Evolutionary conservation across 2,329 filamentous ascomycete species (phyloP), one percentile per base, ranked within the genome.

Genomic region (Aspergillus intermedius): DNA sequence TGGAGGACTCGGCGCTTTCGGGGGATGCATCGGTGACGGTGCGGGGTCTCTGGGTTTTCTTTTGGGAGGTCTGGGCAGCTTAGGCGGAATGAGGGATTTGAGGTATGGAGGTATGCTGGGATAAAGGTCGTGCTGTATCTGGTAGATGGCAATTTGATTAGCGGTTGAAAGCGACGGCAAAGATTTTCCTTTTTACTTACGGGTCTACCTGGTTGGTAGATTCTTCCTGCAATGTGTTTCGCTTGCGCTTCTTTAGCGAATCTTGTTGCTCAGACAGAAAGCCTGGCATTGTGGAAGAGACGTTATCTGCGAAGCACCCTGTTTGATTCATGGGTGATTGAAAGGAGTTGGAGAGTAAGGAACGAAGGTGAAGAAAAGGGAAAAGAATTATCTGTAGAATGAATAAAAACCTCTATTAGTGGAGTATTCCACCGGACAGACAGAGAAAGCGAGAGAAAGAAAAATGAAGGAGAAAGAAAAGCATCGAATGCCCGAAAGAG

Each of bases 231-330:
- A 34, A 22, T 13, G 43, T 41, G 42, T 63, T 60, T 44, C 61
- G 54, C 39, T 62, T 64, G 22, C 62, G 49, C 47, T 65, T 64
- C 30, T 55, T 61, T 15, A 58, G 34, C 32, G 42, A 34, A 22
- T 51, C 25, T 30, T 15, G n/a, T 13, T 52, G 49, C 39, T 53
- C 50, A 28, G 48, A 30, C 30, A 46, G 45, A 28, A 53, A 43
- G 10, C 46, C 49, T 12, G 48, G 44, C 52, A 56, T 55, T 15
- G 37, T 41, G 15, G 48, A 41, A 17, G 46, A 42, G 35, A 44
- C 13, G 43, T 42, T 22, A 28, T 44, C 46, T 30, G 39, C 12
- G 22, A 47, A 49, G 30, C 21, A 45, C 13, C 25, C 42, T 19
- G 44, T 46, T 30, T 48, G 22, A 40, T 40, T 42, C 49, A 53